Evolutionary conservation across 306 rosid species (phyloP).

Genomic region (Gleditsia sinensis): DNA sequence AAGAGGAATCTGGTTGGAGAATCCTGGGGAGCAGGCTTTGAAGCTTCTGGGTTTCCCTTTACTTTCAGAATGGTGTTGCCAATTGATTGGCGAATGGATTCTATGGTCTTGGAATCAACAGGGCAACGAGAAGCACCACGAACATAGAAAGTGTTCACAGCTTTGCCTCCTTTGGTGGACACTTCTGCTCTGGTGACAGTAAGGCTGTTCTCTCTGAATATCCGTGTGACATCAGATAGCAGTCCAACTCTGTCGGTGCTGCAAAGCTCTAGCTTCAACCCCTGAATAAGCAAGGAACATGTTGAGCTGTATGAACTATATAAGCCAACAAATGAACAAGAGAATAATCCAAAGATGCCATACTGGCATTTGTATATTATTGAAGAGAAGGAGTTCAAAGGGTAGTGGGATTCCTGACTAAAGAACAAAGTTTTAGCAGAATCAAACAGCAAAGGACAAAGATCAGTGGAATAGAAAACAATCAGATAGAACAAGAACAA

Average conservation of each 20-base stretch:
- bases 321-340: slow-evolving; percentile 12
- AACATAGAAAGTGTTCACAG: slow-evolving; percentile 86
- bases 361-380: slow-evolving; percentile 23
- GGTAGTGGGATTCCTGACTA: slow-evolving; percentile 8
- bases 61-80: slow-evolving; percentile 93
- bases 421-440: slow-evolving; percentile 5
- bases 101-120: slow-evolving; percentile 81
- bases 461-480: slow-evolving; percentile 14
- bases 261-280: slow-evolving; percentile 94
- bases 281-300: slow-evolving; percentile 54
- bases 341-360: slow-evolving; percentile 26
- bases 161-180: slow-evolving; percentile 84
- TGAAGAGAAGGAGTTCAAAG: slow-evolving; percentile 5
- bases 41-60: slow-evolving; percentile 68
- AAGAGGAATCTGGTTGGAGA: slow-evolving; percentile 74
- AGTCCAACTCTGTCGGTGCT: slow-evolving; percentile 92
- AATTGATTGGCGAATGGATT: slow-evolving; percentile 66
- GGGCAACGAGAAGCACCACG: slow-evolving; percentile 79
- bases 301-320: neutral
- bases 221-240: slow-evolving; percentile 84
- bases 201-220: slow-evolving; percentile 92
- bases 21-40: slow-evolving; percentile 63
- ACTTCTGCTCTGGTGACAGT: slow-evolving; percentile 96
- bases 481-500: neutral
- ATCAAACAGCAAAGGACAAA: slow-evolving; percentile 19